These are phyloP conservation scores for Suhomyces choctaworum DNA, from an alignment of 1,139 yeast species.

Conservation along the genomic window DNA sequence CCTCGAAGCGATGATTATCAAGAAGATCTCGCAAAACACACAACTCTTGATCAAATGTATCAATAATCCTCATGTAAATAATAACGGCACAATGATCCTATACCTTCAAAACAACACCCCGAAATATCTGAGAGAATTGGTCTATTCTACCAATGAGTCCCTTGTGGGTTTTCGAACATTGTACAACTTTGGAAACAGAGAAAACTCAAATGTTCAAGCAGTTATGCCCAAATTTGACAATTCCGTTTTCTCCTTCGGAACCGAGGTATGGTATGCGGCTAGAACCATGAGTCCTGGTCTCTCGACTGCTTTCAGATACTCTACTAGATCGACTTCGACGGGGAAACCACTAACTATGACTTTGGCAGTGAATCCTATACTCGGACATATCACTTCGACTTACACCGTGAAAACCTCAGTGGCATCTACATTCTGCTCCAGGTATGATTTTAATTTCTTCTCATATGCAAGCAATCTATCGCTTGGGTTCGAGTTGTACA, in stretches of 20 bases:
- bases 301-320: conserved; percentile 80
- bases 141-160: conserved; percentile 87
- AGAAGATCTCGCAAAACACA: conserved; percentile 57
- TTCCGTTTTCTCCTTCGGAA: conserved; percentile 68
- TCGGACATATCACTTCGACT: conserved; percentile 88
- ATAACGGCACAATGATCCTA: conserved; percentile 62
- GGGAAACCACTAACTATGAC: conserved; percentile 91
- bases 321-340: conserved; percentile 82
- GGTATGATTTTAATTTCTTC: conserved; percentile 86
- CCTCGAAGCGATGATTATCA: conserved; percentile 83
- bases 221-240: conserved; percentile 44
- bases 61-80: conserved; percentile 62
- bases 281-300: conserved; percentile 80
- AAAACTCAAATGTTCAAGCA: conserved; percentile 25
- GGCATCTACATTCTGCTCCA: conserved; percentile 76
- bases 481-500: conserved; percentile 84
- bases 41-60: conserved; percentile 76
- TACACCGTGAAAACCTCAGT: conserved; percentile 82
- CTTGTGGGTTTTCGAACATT: conserved; percentile 80
- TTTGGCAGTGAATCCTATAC: conserved; percentile 79
- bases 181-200: conserved; percentile 60
- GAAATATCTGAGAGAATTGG: conserved; percentile 68
- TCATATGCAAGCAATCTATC: conserved; percentile 88
- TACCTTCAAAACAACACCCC: conserved; percentile 71
- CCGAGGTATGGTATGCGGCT: conserved; percentile 89